These are phyloP conservation scores for Claviceps capensis DNA, from an alignment of 2,329 filamentous ascomycete species.

Conservation along the genomic window DNA sequence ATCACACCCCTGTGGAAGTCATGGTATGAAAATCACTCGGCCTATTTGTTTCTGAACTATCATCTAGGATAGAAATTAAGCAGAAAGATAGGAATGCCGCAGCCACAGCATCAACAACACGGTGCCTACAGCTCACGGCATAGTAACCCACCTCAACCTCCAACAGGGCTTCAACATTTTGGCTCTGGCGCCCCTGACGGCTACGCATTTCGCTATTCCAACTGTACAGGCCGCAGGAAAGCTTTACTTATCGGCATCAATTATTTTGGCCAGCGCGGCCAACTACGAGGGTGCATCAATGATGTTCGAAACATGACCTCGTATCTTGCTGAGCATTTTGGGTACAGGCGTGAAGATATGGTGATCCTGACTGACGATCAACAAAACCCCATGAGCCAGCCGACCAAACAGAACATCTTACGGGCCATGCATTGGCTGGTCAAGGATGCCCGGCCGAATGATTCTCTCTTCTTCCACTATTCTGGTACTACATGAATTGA, in stretches of 20 bases:
- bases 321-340: constrained; percentile 79
- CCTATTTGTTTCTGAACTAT: neutral
- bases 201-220: constrained; percentile 84
- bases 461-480: constrained; percentile 96
- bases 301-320: constrained; percentile 95
- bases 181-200: constrained; percentile 65
- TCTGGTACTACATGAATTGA: constrained; percentile 44
- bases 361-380: constrained; percentile 93
- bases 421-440: constrained; percentile 97
- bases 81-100: constrained; percentile 8
- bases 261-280: constrained; percentile 85
- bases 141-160: constrained; percentile 47
- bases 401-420: constrained; percentile 88
- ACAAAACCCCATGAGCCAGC: constrained; percentile 93
- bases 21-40: constrained; percentile 4
- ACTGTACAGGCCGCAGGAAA: constrained; percentile 78
- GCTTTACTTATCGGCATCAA: constrained; percentile 90
- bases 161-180: constrained; percentile 54
- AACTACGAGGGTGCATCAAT: constrained; percentile 89
- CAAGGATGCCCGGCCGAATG: constrained; percentile 82
- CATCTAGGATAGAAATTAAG: neutral
- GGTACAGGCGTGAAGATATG: constrained; percentile 93
- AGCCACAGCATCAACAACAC: constrained; percentile 6
- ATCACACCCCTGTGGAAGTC: constrained; percentile 31
- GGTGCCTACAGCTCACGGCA: constrained; percentile 3